Evolutionary conservation across 1,284 basidiomycete species (phyloP), one percentile per base, ranked within the genome.

Genomic region (Somion occarium): DNA sequence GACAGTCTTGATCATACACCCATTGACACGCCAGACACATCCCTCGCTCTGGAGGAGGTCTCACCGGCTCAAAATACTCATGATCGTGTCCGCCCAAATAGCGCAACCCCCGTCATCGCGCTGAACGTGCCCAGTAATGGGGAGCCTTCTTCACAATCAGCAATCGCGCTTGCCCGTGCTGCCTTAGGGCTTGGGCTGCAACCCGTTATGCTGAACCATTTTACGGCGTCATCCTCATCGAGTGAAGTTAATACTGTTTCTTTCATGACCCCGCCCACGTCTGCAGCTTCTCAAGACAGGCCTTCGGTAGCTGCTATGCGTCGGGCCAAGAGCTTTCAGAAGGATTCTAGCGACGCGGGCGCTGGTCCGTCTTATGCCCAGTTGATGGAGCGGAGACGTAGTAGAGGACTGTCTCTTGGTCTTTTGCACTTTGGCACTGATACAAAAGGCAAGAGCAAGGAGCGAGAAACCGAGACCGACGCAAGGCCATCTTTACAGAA

Each of bases 171-270:
- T 19, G 80, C 79, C 26, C 80, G 80, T 41, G 76, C 82, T n/a
- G 70, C 77, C 2, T 62, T 84, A 37, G 82, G 80, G 2, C 62
- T 85, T 15, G 79, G 81, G 37, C 66, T 84, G 26, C 74, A 79
- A 27, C 78, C 76, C 61, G 70, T 74, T 43, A 70, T 79, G 54
- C 74, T 79, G 15, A 65, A 63, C 41, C 60, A 69, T 41, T 56
- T 63, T 7, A 71, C 80, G 22, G 57, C 73, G 3, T 73, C 77
- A 19, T 68, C 71, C 19, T 63, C 66, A 20, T 59, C 70, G 11
- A 65, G 71, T 7, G 73, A 78, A 34, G 54, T 72, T 53, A 73
- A 75, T 60, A 69, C 71, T 4, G 59, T 75, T 52, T 61, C 71
- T 30, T 72, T 76, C 47, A 52, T 63, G 42, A 47, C 64, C 15